phyloP scores from a whole-genome alignment of 352 stramenopile species.

The Globisporangium emineosum region DNA sequence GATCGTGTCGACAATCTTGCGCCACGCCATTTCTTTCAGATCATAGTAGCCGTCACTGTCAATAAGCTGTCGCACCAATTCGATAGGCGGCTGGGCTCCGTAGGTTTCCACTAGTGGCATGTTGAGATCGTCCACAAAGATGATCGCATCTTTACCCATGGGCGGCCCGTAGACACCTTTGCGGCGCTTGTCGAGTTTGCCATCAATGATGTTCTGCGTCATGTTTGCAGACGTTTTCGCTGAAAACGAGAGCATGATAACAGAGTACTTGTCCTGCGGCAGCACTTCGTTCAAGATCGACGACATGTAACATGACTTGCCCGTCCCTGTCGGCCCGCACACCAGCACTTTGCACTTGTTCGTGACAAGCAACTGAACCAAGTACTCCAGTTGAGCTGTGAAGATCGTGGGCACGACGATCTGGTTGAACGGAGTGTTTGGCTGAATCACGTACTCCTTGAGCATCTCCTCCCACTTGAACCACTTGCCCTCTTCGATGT shows the following conservation, averaged over 20 bases:
- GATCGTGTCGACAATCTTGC: constrained; percentile 89
- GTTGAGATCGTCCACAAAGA: constrained; percentile 95
- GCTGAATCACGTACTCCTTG: constrained; percentile 80
- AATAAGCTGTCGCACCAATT: constrained; percentile 90
- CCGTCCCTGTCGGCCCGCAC: constrained; percentile 91
- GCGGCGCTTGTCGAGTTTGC: constrained; percentile 92
- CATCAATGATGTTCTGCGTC: constrained; percentile 95
- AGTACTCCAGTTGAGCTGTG: constrained; percentile 88
- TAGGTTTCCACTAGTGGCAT: constrained; percentile 95
- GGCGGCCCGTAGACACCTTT: constrained; percentile 91
- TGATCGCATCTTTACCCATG: constrained; percentile 77
- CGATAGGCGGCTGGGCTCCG: constrained; percentile 90
- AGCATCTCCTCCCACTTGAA: constrained; percentile 90
- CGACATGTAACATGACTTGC: constrained; percentile 90
- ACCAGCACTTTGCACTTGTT: constrained; percentile 87
- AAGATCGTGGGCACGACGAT: constrained; percentile 94
- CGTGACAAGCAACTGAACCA: constrained; percentile 83
- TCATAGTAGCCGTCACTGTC: constrained; percentile 92
- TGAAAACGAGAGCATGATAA: constrained; percentile 90
- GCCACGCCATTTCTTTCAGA: constrained; percentile 92
- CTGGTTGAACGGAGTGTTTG: constrained; percentile 85
- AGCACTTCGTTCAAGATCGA: constrained; percentile 85
- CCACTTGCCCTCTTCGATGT: constrained; percentile 84
- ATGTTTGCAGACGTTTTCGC: constrained; percentile 93
- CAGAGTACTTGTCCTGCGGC: constrained; percentile 76